Evolutionary conservation across 2,329 filamentous ascomycete species (phyloP).

Genomic region (Aspergillus proliferans): DNA sequence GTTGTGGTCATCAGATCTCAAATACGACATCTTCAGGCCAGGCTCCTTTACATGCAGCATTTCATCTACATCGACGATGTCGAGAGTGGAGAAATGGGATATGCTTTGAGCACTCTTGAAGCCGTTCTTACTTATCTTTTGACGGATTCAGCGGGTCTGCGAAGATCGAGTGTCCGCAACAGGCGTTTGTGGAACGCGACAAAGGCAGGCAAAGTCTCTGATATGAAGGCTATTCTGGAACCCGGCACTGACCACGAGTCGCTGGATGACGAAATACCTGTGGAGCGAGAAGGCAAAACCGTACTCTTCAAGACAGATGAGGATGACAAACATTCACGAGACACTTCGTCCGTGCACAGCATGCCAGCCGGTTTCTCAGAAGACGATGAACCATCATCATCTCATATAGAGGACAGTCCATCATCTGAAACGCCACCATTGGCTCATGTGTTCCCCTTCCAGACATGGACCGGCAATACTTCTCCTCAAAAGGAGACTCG

Average conservation of each 20-base stretch:
- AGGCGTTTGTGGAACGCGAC: constrained; percentile 81
- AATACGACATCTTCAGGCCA: constrained; percentile 77
- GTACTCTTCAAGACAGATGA: constrained; percentile 32
- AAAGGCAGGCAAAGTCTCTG: constrained; percentile 67
- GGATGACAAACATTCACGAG: constrained; percentile 19
- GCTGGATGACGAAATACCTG: constrained; percentile 22
- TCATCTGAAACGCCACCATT: constrained; percentile 40
- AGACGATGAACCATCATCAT: not conserved
- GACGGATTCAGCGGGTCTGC: constrained; percentile 71
- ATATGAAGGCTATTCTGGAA: constrained; percentile 73
- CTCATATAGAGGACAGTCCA: not conserved
- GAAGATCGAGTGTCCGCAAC: constrained; percentile 80
- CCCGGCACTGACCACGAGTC: constrained; percentile 49
- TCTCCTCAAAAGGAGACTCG: constrained; percentile 38
- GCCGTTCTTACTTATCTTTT: constrained; percentile 85
- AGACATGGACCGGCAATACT: constrained; percentile 48
- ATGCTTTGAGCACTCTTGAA: constrained; percentile 92
- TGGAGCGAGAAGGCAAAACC: constrained; percentile 34
- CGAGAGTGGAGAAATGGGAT: constrained; percentile 91
- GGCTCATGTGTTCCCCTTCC: constrained; percentile 87
- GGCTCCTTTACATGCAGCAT: constrained; percentile 89
- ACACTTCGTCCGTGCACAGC: constrained; percentile 18
- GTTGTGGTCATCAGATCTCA: constrained; percentile 90
- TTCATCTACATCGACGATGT: constrained; percentile 98
- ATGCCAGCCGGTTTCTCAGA: constrained; percentile 7